Evolutionary conservation across 495 filamentous ascomycete species (phyloP).

Genomic region (Lophiostoma macrostomum): DNA sequence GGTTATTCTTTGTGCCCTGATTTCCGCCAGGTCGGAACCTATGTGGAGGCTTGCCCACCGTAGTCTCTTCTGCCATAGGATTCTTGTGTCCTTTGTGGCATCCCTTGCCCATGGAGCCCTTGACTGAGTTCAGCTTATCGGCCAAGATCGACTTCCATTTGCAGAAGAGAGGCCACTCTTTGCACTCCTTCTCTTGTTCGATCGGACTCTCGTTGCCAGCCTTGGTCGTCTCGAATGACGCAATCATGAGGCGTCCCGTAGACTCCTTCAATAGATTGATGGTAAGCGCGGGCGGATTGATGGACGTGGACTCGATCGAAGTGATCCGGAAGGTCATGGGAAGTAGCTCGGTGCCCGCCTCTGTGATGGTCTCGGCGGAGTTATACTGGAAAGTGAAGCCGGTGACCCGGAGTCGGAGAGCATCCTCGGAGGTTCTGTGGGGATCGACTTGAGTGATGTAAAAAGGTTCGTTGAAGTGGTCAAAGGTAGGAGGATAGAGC

Average conservation of each 20-base stretch:
- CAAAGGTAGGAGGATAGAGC: slow-evolving; percentile 31
- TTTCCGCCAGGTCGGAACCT: slow-evolving; percentile 21
- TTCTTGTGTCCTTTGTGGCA: slow-evolving; percentile 33
- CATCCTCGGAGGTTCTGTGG: slow-evolving; percentile 1
- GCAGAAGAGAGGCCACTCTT: slow-evolving; percentile 33
- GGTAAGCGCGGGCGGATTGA: slow-evolving; percentile 24
- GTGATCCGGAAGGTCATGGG: slow-evolving; percentile 34
- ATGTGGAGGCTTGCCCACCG: slow-evolving; percentile 23
- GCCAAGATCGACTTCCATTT: slow-evolving; percentile 30
- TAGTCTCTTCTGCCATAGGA: slow-evolving; percentile 18
- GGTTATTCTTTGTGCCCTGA: too few species aligned
- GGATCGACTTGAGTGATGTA: slow-evolving; percentile 27
- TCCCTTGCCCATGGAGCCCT: slow-evolving; percentile 19
- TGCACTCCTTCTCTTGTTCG: slow-evolving; percentile 31
- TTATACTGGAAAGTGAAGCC: slow-evolving; percentile 33
- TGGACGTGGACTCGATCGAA: slow-evolving; percentile 25
- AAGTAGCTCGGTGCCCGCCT: slow-evolving; percentile 31
- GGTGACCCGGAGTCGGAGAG: slow-evolving; percentile 27
- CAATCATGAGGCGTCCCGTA: slow-evolving; percentile 33
- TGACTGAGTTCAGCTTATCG: slow-evolving; percentile 27
- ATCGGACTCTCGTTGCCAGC: slow-evolving; percentile 21
- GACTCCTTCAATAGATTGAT: slow-evolving; percentile 31
- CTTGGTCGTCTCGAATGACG: slow-evolving; percentile 26
- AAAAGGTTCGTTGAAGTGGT: slow-evolving; percentile 25
- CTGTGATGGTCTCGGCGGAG: slow-evolving; percentile 27